Evolutionary conservation across 768 basidiomycete genomes (phyloP).

Genomic region (Leucocoprinus leucothites): DNA sequence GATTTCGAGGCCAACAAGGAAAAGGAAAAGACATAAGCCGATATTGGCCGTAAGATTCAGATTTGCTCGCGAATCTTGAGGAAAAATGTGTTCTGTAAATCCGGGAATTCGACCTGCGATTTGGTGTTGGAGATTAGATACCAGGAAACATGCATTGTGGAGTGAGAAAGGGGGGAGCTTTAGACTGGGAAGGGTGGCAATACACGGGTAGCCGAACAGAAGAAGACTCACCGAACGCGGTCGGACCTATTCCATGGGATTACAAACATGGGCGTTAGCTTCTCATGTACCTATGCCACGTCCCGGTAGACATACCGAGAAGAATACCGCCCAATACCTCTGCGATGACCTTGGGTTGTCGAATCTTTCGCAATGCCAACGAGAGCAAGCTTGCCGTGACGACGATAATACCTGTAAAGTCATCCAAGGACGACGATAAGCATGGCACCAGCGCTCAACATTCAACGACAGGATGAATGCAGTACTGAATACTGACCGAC

Average conservation of each 20-base stretch:
- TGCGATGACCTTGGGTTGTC: constrained; percentile 84
- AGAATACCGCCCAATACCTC: constrained; percentile 88
- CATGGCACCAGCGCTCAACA: not conserved
- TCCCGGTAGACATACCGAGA: constrained; percentile 44
- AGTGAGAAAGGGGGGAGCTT: not conserved
- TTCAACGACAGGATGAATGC: not conserved
- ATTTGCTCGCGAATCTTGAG: constrained; percentile 63
- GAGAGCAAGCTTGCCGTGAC: constrained; percentile 74
- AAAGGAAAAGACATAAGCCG: constrained; percentile 84
- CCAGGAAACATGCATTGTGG: too few relatives aligned
- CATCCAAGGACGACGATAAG: not conserved
- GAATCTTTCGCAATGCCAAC: constrained; percentile 65
- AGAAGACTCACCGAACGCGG: constrained; percentile 37
- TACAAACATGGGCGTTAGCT: not conserved
- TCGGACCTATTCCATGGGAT: constrained; percentile 38
- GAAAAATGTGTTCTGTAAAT: constrained; percentile 87
- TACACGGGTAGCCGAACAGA: not conserved
- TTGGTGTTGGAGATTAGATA: not conserved
- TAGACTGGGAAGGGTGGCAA: not conserved
- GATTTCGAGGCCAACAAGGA: constrained; percentile 92
- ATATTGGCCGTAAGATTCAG: constrained; percentile 88
- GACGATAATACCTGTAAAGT: constrained; percentile 71
- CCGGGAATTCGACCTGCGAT: constrained; percentile 73
- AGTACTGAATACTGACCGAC: constrained; percentile 51
- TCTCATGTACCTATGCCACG: not conserved